These are phyloP conservation scores for Magnusiomyces clavatus DNA, from an alignment of 1,139 yeast species.

Conservation along the genomic window DNA sequence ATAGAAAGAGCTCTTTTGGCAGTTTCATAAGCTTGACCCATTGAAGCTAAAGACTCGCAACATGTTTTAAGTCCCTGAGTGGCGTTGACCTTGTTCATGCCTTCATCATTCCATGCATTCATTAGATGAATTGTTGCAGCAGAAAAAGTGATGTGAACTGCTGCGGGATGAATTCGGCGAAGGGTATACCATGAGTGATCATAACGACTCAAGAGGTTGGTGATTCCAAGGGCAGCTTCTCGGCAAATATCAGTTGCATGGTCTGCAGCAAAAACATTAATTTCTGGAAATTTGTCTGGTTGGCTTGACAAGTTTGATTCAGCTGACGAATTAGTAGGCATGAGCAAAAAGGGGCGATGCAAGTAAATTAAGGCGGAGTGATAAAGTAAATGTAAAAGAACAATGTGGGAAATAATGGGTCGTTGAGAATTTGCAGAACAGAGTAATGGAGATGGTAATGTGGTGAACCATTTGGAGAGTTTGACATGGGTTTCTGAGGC, in stretches of 20 bases:
- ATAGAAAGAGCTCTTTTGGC: conserved; percentile 9
- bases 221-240: conserved; percentile 11
- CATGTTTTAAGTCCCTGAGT: conserved; percentile 12
- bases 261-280: conserved; percentile 8
- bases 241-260: conserved; percentile 15
- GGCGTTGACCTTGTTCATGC: conserved; percentile 8
- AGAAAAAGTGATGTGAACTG: conserved; percentile 22
- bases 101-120: conserved; percentile 12
- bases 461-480: conserved; percentile 19
- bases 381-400: conserved; percentile 20
- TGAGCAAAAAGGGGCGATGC: conserved; percentile 18
- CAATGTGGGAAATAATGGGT: conserved; percentile 18
- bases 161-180: conserved; percentile 19
- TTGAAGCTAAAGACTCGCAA: conserved; percentile 10
- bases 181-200: conserved; percentile 17
- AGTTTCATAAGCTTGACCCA: conserved; percentile 10
- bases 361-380: conserved; percentile 20
- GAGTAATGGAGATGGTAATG: conserved; percentile 18
- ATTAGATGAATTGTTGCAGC: conserved; percentile 20
- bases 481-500: conserved; percentile 16
- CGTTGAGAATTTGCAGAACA: conserved; percentile 15
- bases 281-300: too few relatives aligned
- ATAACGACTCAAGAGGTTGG: conserved; percentile 12
- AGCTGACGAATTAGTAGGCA: conserved; percentile 6
- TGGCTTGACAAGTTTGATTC: conserved; percentile 8